Evolutionary conservation across 2,329 filamentous ascomycete genomes (phyloP), one percentile per base, ranked within the genome.

Genomic region (Plectosphaerella plurivora): DNA sequence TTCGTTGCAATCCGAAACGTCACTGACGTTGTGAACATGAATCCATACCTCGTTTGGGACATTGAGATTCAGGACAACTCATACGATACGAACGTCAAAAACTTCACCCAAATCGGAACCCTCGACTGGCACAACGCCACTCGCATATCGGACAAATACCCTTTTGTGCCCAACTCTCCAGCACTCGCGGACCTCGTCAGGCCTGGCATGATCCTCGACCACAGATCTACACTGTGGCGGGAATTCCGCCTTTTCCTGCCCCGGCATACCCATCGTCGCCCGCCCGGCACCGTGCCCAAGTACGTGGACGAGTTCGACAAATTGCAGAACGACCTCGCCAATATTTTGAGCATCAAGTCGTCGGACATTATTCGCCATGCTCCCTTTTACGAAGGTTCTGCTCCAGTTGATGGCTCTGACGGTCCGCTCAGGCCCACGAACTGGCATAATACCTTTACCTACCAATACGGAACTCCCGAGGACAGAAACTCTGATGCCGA

Each of bases 121-220:
- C 11, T 33, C 28, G 28, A 33, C 28, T 33, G 28, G 28, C 28
- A 33, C 28, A 33, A 33, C 11, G 28, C 28, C 28, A 33, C 28
- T 10, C 8, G 11, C 8, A 33, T 33, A 4, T 33, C 28, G 28
- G 28, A 33, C 28, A 33, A 33, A 12, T 33, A 33, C 28, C 7
- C 8, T 8, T 33, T 2, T 2, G 42, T 36, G 7, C 36, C 20
- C 2, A n/a, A n/a, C 15, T 42, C 35, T 9, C 18, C 22, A 4
- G 20, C 36, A 4, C 8, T 60, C 57, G 15, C 63, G 52, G 16
- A 61, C 61, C 35, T 71, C 66, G 35, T 72, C 71, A 5, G 67
- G 61, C 18, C 74, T 70, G 41, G 66, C 65, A 16, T 62, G 53
- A 4, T 55, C 57, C 42, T 59, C 51, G 24, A 61, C 62, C 11